phyloP scores from a whole-genome alignment of 2,329 filamentous ascomycete genomes.

The Fusarium pseudoanthophilum region DNA sequence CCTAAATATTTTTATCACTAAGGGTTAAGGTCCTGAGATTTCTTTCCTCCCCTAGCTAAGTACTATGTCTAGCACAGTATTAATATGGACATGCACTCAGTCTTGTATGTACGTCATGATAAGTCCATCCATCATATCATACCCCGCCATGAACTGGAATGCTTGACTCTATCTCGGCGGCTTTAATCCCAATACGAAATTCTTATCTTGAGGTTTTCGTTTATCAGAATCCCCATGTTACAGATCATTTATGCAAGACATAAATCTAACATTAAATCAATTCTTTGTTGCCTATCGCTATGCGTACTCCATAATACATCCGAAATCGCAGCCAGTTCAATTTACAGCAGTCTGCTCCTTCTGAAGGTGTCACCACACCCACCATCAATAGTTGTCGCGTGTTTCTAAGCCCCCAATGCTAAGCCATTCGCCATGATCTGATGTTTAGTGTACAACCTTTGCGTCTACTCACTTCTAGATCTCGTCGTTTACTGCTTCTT shows the following conservation, averaged over 20 bases:
- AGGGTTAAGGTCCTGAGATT: too few species aligned
- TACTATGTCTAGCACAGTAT: neutral
- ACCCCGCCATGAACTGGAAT: conserved; percentile 14
- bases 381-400: conserved; percentile 2
- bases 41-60: too few species aligned
- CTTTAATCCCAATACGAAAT: neutral
- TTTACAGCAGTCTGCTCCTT: neutral
- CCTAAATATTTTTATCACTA: too few species aligned
- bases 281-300: conserved; percentile 25
- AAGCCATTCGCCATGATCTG: conserved; percentile 30
- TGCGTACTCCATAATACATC: conserved; percentile 4
- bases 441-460: conserved; percentile 15
- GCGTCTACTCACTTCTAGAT: neutral
- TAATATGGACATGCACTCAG: neutral
- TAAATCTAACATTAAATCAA: conserved; percentile 1
- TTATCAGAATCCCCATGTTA: neutral
- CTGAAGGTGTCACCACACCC: conserved; percentile 12
- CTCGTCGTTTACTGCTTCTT: conserved; percentile 30
- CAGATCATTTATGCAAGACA: neutral
- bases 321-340: conserved; percentile 1
- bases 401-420: neutral
- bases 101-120: conserved; percentile 32
- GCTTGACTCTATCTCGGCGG: neutral
- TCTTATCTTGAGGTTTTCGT: neutral
- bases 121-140: conserved; percentile 27